phyloP scores from a whole-genome alignment of 2,329 filamentous ascomycete species.

The Penicillium sp. region DNA sequence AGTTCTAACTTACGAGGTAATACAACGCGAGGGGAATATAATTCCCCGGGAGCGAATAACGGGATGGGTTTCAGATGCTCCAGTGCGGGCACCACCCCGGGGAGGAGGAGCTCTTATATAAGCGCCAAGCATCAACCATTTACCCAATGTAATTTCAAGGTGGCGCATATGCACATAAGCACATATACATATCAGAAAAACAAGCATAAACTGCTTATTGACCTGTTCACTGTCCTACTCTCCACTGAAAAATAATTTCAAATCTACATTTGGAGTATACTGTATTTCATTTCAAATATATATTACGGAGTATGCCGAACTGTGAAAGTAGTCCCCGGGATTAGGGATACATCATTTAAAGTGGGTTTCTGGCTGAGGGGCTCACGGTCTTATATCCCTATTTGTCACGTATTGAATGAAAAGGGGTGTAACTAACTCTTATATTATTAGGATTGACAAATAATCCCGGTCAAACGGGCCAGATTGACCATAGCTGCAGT shows the following conservation, averaged over 20 bases:
- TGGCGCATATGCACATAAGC: background rate
- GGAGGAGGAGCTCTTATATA: slow-evolving; percentile 1
- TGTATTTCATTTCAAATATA: background rate
- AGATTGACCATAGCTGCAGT: background rate
- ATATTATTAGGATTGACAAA: background rate
- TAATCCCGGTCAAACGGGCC: background rate
- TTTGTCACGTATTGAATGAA: background rate
- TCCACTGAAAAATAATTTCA: background rate
- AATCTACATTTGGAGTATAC: background rate
- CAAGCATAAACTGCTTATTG: background rate
- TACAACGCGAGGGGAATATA: slow-evolving; percentile 10
- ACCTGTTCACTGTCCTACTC: background rate
- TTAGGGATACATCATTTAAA: background rate
- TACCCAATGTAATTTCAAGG: too few relatives aligned
- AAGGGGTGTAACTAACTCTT: background rate
- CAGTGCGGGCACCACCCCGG: slow-evolving; percentile 1
- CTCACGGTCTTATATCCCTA: background rate
- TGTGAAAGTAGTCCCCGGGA: background rate
- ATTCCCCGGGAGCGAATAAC: slow-evolving; percentile 3
- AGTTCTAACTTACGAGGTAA: slow-evolving; percentile 8
- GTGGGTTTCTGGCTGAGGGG: background rate
- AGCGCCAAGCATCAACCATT: slow-evolving; percentile 8
- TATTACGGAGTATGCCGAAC: background rate
- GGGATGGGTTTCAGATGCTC: background rate
- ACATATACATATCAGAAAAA: background rate